Percentiles rank a stretch among this genome's conserved stretches.
These are phyloP conservation scores for Aspergillus alliaceus DNA, from an alignment of 2,329 filamentous ascomycete species.

Conservation along the genomic window DNA sequence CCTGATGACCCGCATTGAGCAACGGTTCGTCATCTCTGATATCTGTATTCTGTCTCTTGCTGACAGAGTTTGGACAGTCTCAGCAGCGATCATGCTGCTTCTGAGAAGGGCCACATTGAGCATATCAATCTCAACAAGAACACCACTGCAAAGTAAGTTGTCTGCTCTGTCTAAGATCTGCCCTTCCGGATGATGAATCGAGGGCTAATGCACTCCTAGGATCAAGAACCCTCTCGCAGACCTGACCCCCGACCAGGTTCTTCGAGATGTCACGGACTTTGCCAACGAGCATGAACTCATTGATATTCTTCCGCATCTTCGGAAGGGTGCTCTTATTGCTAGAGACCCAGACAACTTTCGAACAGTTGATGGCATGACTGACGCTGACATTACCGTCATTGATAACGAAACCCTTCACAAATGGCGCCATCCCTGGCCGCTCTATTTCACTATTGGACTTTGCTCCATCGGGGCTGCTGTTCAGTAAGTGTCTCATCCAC, in stretches of 20 bases:
- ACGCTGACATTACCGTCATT: constrained; percentile 44
- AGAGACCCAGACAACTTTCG: constrained; percentile 50
- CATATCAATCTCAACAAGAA: constrained; percentile 30
- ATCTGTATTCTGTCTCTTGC: background rate
- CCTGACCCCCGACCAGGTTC: constrained; percentile 37
- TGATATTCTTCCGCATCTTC: constrained; percentile 43
- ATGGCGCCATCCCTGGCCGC: constrained; percentile 50
- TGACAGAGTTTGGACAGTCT: constrained; percentile 7
- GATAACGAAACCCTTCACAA: constrained; percentile 49
- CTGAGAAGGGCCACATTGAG: constrained; percentile 25
- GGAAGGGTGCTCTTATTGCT: constrained; percentile 52
- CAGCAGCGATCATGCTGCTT: constrained; percentile 12
- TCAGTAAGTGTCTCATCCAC: constrained; percentile 38
- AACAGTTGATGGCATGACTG: constrained; percentile 43
- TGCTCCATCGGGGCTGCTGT: constrained; percentile 55
- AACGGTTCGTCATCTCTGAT: constrained; percentile 10
- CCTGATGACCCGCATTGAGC: background rate
- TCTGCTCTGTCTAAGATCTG: background rate
- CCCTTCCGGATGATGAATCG: background rate
- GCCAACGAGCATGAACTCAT: constrained; percentile 41
- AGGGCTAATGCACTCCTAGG: constrained; percentile 23
- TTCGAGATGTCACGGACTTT: constrained; percentile 46
- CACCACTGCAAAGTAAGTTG: constrained; percentile 28
- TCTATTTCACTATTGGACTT: constrained; percentile 54
- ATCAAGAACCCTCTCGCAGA: constrained; percentile 50